Evolutionary conservation across 192 early-diverging fungal species (phyloP).

Genomic region (Coemansia sp.): DNA sequence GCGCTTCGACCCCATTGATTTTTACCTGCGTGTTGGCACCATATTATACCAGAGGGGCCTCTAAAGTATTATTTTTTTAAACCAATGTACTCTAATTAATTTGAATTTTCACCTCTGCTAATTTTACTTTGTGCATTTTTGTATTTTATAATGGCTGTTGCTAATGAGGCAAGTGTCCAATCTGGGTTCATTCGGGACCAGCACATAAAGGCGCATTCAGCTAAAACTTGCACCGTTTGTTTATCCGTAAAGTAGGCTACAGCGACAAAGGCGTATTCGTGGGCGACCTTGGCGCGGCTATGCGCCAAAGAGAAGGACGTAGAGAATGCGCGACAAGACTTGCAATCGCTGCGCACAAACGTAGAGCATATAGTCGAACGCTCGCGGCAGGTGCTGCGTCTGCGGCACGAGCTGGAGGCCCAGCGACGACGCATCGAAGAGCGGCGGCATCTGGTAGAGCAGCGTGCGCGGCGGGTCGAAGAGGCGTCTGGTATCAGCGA

Average conservation of each 20-base stretch:
- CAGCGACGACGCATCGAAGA: neutral
- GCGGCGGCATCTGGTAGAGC: slow-evolving; percentile 1
- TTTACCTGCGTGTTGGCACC: slow-evolving; percentile 71
- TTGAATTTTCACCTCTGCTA: neutral
- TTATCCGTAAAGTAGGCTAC: neutral
- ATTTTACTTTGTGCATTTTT: neutral
- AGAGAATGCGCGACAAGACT: neutral
- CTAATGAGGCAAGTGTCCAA: neutral
- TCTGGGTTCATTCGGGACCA: neutral
- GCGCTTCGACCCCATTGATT: slow-evolving; percentile 66
- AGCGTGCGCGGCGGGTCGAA: slow-evolving; percentile 16
- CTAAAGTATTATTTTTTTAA: slow-evolving; percentile 2
- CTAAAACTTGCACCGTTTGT: neutral
- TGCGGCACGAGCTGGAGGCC: neutral
- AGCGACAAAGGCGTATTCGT: slow-evolving; percentile 8
- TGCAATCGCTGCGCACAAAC: neutral
- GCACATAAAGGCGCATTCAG: neutral
- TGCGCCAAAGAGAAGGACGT: slow-evolving; percentile 13
- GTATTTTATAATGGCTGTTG: neutral
- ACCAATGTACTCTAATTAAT: slow-evolving; percentile 4
- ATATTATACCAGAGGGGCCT: slow-evolving; percentile 64
- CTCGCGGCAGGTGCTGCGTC: neutral
- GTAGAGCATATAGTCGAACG: slow-evolving; percentile 5
- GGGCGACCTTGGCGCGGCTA: slow-evolving; percentile 1
- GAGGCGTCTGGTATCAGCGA: slow-evolving; percentile 14